Evolutionary conservation across 768 basidiomycete genomes (phyloP).

Genomic region (Leucosporidium yakuticum): DNA sequence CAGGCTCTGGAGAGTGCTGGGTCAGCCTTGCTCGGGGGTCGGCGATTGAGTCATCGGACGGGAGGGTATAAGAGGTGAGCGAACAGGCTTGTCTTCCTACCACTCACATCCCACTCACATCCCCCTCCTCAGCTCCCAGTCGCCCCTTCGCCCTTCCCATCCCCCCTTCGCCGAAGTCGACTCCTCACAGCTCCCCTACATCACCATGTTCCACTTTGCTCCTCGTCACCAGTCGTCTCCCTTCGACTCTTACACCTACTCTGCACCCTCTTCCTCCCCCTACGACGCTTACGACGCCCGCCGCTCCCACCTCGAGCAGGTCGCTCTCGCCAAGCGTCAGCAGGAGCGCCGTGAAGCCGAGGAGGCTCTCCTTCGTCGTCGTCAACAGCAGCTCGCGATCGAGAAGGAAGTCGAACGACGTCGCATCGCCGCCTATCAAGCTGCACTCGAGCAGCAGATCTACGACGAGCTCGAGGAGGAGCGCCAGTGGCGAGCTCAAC

Average conservation of each 20-base stretch:
- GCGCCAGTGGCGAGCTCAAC: background rate
- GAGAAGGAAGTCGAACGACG: background rate
- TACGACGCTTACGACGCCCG: slow-evolving; percentile 4
- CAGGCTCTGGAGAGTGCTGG: too few relatives aligned
- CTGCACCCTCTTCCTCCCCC: background rate
- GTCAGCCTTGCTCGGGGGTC: too few relatives aligned
- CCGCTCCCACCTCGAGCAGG: background rate
- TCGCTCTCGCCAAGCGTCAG: background rate
- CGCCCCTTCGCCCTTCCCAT: too few relatives aligned
- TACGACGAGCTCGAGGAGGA: background rate
- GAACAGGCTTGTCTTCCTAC: too few relatives aligned
- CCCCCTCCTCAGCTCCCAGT: too few relatives aligned
- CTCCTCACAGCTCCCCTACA: too few relatives aligned
- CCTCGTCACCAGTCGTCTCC: too few relatives aligned
- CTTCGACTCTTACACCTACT: background rate
- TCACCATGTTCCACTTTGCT: too few relatives aligned
- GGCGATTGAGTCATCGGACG: too few relatives aligned
- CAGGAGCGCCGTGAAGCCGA: background rate
- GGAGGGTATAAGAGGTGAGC: too few relatives aligned
- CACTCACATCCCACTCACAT: too few relatives aligned
- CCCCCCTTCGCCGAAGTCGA: too few relatives aligned
- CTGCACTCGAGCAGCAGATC: background rate
- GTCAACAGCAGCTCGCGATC: background rate
- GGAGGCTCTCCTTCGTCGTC: background rate
- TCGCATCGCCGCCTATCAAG: background rate